These are phyloP conservation scores for Coprinopsis sp. DNA, from an alignment of 768 basidiomycete genomes.

Conservation along the genomic window DNA sequence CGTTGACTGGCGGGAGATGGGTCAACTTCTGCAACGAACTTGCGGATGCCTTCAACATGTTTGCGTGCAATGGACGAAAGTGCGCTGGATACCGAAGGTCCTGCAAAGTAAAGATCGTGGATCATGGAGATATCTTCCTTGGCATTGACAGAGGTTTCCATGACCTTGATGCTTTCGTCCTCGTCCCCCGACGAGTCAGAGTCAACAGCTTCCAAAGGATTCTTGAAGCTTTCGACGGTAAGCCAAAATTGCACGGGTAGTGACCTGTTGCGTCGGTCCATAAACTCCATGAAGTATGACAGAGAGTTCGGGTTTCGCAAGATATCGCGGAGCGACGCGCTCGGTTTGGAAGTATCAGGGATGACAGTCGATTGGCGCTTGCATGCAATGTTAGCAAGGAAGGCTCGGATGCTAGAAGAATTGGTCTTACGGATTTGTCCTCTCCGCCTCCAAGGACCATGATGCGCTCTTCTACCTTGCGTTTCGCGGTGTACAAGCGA, in stretches of 20 bases:
- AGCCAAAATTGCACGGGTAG: constrained; percentile 95
- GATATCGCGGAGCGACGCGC: constrained; percentile 68
- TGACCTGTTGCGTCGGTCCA: constrained; percentile 86
- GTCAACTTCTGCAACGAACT: constrained; percentile 52
- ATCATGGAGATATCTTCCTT: constrained; percentile 89
- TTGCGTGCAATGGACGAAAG: constrained; percentile 64
- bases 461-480: constrained; percentile 83
- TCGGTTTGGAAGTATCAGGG: constrained; percentile 40
- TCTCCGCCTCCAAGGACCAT: constrained; percentile 62
- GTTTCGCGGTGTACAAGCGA: constrained; percentile 83
- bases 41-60: constrained; percentile 63
- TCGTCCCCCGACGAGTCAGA: constrained; percentile 63
- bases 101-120: constrained; percentile 80
- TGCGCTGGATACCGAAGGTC: constrained; percentile 49
- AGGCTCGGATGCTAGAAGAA: background rate
- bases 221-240: constrained; percentile 96
- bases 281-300: constrained; percentile 97
- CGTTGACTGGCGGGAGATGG: constrained; percentile 41
- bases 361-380: constrained; percentile 1
- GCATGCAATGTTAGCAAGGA: background rate
- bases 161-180: constrained; percentile 48
- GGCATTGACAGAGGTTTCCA: constrained; percentile 54
- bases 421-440: constrained; percentile 57
- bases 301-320: constrained; percentile 86
- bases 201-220: constrained; percentile 83